Evolutionary conservation across 306 rosid species (phyloP).

Genomic region (Prunus mume): DNA sequence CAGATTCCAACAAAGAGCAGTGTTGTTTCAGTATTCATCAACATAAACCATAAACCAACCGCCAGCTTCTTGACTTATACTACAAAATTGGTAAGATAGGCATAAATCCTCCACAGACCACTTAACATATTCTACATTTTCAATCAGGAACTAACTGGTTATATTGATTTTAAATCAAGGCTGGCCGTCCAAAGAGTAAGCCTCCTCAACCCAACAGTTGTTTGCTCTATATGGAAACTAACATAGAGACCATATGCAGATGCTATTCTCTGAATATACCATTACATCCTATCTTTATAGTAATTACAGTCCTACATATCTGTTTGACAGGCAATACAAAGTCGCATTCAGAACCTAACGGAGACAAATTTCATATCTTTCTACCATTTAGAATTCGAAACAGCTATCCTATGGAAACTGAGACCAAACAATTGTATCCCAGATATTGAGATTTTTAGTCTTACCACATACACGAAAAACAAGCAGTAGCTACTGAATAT

Average conservation of each 20-base stretch:
- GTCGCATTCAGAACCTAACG: not conserved
- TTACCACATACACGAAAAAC: not conserved
- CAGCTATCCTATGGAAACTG: not conserved
- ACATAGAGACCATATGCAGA: not conserved
- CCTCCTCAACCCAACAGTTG: not conserved
- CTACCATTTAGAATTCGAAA: not conserved
- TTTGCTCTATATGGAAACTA: not conserved
- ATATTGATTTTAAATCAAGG: not conserved
- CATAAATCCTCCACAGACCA: not conserved
- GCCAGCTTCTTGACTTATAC: constrained; percentile 10
- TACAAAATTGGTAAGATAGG: not conserved
- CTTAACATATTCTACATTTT: constrained; percentile 6
- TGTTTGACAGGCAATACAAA: not conserved
- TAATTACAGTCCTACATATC: not conserved
- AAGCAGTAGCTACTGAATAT: constrained; percentile 8
- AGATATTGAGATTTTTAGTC: not conserved
- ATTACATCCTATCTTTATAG: not conserved
- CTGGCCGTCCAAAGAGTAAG: not conserved
- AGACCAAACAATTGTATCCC: not conserved
- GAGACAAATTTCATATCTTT: not conserved
- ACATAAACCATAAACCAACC: not conserved
- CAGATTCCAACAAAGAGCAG: not conserved
- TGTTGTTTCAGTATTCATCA: not conserved
- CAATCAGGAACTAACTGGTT: not conserved
- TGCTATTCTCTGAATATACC: not conserved